A percentile compares a stretch with the other conserved stretches of the same genome.
These are phyloP conservation scores for Mucor lusitanicus DNA, from an alignment of 371 early-diverging fungal species.

Conservation along the genomic window DNA sequence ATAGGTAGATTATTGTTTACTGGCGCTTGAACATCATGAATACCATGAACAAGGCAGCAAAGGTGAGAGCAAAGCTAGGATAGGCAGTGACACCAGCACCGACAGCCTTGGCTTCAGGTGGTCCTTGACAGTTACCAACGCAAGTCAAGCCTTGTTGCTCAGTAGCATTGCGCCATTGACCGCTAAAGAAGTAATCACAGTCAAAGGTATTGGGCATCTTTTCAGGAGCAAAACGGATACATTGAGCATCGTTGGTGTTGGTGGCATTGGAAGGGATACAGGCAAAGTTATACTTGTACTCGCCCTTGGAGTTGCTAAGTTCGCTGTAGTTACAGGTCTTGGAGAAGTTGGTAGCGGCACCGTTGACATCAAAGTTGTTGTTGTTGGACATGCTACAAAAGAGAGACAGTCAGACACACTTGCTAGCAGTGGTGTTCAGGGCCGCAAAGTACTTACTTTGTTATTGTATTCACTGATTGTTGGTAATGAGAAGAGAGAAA, in stretches of 20 bases:
- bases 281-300: constrained; percentile 8
- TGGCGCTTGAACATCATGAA: not conserved
- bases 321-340: not conserved
- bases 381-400: not conserved
- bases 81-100: not conserved
- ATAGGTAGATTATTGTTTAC: not conserved
- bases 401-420: not conserved
- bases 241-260: not conserved
- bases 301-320: not conserved
- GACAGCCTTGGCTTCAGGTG: not conserved
- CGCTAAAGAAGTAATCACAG: constrained; percentile 6
- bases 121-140: not conserved
- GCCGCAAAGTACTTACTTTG: not conserved
- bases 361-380: not conserved
- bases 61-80: not conserved
- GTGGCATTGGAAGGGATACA: constrained; percentile 5
- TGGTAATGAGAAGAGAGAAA: not conserved
- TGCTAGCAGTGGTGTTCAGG: not conserved
- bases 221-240: not conserved
- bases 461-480: not conserved
- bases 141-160: not conserved
- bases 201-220: not conserved
- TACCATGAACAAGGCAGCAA: not conserved
- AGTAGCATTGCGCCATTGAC: constrained; percentile 3
- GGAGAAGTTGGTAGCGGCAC: not conserved